Evolutionary conservation across 2,329 filamentous ascomycete genomes (phyloP).

Genomic region (Fusarium nurragi): DNA sequence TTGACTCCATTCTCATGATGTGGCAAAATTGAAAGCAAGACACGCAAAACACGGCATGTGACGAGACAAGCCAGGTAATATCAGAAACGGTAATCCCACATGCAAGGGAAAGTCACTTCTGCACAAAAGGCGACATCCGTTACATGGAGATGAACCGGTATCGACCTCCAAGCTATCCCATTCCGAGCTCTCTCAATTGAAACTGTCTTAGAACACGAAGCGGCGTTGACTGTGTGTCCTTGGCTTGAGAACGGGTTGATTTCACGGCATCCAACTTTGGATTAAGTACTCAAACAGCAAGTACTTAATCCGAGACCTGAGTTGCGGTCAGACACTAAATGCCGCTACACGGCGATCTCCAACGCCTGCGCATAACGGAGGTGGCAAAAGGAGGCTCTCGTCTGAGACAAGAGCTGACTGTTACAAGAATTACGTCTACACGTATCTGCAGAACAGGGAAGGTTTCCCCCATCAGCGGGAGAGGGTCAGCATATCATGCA

Average conservation of each 20-base stretch:
- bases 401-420: background rate
- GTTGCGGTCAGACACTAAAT: background rate
- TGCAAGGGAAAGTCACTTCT: too few relatives aligned
- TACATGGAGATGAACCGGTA: too few relatives aligned
- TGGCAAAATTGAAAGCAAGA: background rate
- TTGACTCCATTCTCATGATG: background rate
- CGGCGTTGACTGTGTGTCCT: too few relatives aligned
- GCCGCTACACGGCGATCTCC: background rate
- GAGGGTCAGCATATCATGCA: background rate
- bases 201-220: too few relatives aligned
- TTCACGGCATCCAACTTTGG: too few relatives aligned
- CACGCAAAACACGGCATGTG: conserved; percentile 1
- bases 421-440: background rate
- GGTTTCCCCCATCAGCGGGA: background rate
- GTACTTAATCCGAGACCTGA: background rate
- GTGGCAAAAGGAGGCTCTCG: background rate
- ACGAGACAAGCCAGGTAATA: background rate
- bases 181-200: too few relatives aligned
- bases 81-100: too few relatives aligned
- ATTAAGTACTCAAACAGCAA: too few relatives aligned
- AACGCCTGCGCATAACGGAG: background rate
- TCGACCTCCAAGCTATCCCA: too few relatives aligned
- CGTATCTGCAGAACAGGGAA: background rate
- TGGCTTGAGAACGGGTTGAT: too few relatives aligned
- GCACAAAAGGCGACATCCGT: too few relatives aligned